phyloP scores from a whole-genome alignment of 2,329 filamentous ascomycete species.

The Epichloe coenophiala region DNA sequence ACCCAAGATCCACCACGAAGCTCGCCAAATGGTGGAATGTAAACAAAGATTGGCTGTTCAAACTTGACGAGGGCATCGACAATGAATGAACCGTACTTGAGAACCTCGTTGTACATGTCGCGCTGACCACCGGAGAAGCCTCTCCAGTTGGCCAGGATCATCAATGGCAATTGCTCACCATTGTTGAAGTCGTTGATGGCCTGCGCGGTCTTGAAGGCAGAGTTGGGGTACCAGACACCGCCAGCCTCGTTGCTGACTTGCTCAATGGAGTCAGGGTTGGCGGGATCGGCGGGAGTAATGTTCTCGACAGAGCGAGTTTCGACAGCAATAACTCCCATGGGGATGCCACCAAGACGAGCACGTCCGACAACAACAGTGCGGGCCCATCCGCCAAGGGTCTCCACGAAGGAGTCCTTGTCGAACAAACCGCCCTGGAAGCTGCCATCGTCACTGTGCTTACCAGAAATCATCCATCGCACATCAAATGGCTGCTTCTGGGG shows the following conservation, averaged over 20 bases:
- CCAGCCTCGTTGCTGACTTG: conserved; percentile 89
- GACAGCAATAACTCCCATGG: conserved; percentile 94
- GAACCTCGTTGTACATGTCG: conserved; percentile 99
- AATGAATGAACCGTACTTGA: conserved; percentile 99
- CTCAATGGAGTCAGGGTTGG: conserved; percentile 96
- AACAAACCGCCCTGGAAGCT: conserved; percentile 80
- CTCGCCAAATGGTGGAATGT: conserved; percentile 93
- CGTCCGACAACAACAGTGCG: conserved; percentile 93
- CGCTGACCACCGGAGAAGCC: conserved; percentile 99
- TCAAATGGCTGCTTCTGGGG: conserved; percentile 79
- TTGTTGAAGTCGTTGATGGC: conserved; percentile 99
- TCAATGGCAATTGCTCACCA: conserved; percentile 91
- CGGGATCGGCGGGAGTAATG: conserved; percentile 87
- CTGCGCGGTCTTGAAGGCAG: conserved; percentile 97
- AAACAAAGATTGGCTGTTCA: conserved; percentile 97
- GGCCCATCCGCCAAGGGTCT: conserved; percentile 93
- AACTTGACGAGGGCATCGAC: conserved; percentile 97
- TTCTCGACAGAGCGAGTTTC: conserved; percentile 96
- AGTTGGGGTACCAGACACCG: conserved; percentile 99
- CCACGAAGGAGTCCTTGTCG: conserved; percentile 92
- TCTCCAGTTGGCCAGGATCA: conserved; percentile 99
- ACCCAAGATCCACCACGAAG: conserved; percentile 99
- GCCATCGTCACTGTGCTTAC: conserved; percentile 61
- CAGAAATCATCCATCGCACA: conserved; percentile 83
- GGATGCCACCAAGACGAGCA: conserved; percentile 90